Evolutionary conservation across 2,329 filamentous ascomycete species (phyloP), one percentile per base, ranked within the genome.

Genomic region (Mycosphaerella sp.): DNA sequence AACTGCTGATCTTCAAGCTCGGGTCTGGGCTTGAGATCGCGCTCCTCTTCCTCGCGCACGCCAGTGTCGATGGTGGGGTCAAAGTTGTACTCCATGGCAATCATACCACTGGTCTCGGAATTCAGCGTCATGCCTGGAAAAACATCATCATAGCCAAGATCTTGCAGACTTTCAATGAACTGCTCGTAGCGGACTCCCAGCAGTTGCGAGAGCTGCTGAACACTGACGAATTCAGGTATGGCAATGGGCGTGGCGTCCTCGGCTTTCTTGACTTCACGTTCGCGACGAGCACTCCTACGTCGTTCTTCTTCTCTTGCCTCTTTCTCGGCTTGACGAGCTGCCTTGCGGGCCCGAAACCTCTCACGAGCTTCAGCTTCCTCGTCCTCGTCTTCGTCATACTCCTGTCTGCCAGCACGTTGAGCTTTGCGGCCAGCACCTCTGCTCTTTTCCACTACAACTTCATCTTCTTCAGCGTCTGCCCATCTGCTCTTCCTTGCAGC

Each of bases 41-140:
- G 76, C 45, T 85, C 82, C 14, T 73, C 69, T 76, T 84, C 65
- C 68, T 78, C 71, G 4, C 66, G 69, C 53, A 89, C 85, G n/a
- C 58, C 61, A 10, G 53, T 52, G 17, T 66, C 64, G 47, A 68
- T 67, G 23, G 93, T 80, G 0, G 92, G 88, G 56, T 97, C 90
- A 61, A 87, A 95, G 47, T 92, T 91, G 69, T 92, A 97, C 68
- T 98, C 92, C 71, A 89, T 84, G 3, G 90, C 90, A 62, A 98
- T 86, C 51, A 98, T 78, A 6, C 87, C 88, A 2, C 92, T 92
- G 45, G 89, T 93, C 69, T 97, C 92, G 9, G 89, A 84, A 57
- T 92, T 92, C 69, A 98, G 81, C 57, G 98, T 82, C 66, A 92
- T 90, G 64, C 92, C 89, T 48, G 84, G 80, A 11, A 83, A 83